Evolutionary conservation across 2,329 filamentous ascomycete genomes (phyloP), one percentile per base, ranked within the genome.

Genomic region (Aspergillus sp.): DNA sequence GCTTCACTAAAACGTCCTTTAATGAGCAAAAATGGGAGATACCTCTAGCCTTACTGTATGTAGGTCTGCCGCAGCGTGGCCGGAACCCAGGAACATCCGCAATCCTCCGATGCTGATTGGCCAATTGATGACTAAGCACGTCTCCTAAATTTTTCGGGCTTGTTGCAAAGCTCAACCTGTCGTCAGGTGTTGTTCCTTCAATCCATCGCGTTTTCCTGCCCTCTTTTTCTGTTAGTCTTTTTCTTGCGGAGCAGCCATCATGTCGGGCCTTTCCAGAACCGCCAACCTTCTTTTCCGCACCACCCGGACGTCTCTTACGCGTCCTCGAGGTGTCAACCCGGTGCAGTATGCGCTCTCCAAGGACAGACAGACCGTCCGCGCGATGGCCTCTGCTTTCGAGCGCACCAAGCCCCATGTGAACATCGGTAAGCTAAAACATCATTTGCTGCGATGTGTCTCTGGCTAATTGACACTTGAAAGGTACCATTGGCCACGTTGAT

Each of bases 401-500:
- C 88, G 95, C 74, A 87, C 83, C 74, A 99, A 99, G 85, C 95
- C 95, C 59, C 95, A 99, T 78, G 93, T 99, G 66, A 99, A 99
- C 82, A 95, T 99, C 73, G 95, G 95, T 90, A 83, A 67, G 82
- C 59, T 17, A 15, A 17, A n/a, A 47, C 45, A 9, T 45, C 41
- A n/a, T 8, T 21, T 21, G 17, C 11, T 27, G 2, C 14, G 15
- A 14, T 41, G 6, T 25, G 15, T 4, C 40, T 15, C 1, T 19
- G 14, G 35, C 56, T 57, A 45, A 46, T 27, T n/a, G 31, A n/a
- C 39, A 52, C n/a, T 39, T 41, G 9, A 48, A 55, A 93, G 90
- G 90, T 77, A 99, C 95, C 69, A 99, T 99, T 81, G 95, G 95
- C 70, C 95, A 99, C 84, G 95, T 99, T 80, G 95, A 99, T 86